These are phyloP conservation scores for Moringa oleifera DNA, from an alignment of 345 rosid species.

Conservation along the genomic window DNA sequence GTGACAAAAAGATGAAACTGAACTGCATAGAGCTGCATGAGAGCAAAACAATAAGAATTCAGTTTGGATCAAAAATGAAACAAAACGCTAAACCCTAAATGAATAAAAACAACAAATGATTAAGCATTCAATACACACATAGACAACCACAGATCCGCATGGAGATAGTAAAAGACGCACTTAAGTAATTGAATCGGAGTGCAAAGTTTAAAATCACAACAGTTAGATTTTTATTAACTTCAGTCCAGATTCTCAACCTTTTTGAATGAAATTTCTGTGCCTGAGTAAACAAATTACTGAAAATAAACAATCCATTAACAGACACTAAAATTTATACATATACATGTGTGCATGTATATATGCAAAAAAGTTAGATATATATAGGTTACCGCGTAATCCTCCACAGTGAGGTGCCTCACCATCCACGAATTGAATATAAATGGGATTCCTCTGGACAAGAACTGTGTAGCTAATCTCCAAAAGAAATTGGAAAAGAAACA, in stretches of 20 bases:
- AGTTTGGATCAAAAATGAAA: neutral
- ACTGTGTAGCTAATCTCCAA: slow-evolving; percentile 56
- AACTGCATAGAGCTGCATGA: slow-evolving; percentile 70
- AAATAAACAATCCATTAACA: too few species aligned
- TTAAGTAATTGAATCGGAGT: neutral
- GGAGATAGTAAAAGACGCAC: neutral
- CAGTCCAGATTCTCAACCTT: too few species aligned
- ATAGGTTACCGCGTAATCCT: slow-evolving; percentile 69
- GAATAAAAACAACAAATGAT: neutral
- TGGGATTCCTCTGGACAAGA: slow-evolving; percentile 81
- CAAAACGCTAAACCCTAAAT: neutral
- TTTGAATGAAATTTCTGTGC: too few species aligned
- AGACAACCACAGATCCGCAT: too few species aligned
- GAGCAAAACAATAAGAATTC: slow-evolving; percentile 1
- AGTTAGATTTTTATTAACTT: too few species aligned
- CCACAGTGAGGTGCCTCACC: slow-evolving; percentile 65
- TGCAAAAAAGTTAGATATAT: neutral
- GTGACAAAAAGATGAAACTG: slow-evolving; percentile 93
- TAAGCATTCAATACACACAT: neutral
- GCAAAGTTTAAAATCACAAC: too few species aligned
- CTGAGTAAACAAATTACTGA: too few species aligned
- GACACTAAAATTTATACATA: too few species aligned
- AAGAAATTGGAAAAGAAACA: neutral
- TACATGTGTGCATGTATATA: too few species aligned
- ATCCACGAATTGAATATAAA: slow-evolving; percentile 86